Evolutionary conservation across 2,329 filamentous ascomycete genomes (phyloP), one percentile per base, ranked within the genome.

Genomic region (Trichoderma sp.): DNA sequence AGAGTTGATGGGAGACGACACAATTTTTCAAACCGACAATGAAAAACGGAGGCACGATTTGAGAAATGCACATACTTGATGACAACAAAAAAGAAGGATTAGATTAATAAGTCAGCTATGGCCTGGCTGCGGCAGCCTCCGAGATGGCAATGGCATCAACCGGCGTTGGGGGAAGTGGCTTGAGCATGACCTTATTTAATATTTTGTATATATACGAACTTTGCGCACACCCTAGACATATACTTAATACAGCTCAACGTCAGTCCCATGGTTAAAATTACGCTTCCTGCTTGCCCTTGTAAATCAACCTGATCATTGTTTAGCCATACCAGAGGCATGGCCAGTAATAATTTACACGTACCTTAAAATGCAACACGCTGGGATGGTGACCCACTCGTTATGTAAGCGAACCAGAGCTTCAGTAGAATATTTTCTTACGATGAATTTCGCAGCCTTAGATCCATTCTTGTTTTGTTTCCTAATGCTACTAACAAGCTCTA

Each of bases 231-330:
- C 77, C 74, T 81, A 82, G 78, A 82, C 77, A 80, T 78, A 80
- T 79, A 80, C 78, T 79, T 83, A 83, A 83, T 83, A 77, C 71
- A 74, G 79, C 78, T 81, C 80, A 79, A 74, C 78, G 79, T 82
- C 81, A 80, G 80, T 81, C 78, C 71, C 14, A 73, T 73, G 56
- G 2, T 65, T 53, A 56, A 35, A 14, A 24, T 11, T 53, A 38
- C 21, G n/a, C 14, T 67, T 50, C 11, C 1, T 12, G 11, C 1
- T 9, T 9, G 8, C 3, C 27, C 18, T 41, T 29, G 14, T 29
- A 11, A n/a, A n/a, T 6, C 38, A 18, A 45, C 38, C 7, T 38
- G 29, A 64, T 21, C 8, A 12, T 63, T 6, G 7, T n/a, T 18
- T 33, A n/a, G 31, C 60, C 8, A 33, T 21, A 35, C 18, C 21